Conservation (phyloP, 1,139 yeast species). For the Blastobotrys capitulatus region DNA sequence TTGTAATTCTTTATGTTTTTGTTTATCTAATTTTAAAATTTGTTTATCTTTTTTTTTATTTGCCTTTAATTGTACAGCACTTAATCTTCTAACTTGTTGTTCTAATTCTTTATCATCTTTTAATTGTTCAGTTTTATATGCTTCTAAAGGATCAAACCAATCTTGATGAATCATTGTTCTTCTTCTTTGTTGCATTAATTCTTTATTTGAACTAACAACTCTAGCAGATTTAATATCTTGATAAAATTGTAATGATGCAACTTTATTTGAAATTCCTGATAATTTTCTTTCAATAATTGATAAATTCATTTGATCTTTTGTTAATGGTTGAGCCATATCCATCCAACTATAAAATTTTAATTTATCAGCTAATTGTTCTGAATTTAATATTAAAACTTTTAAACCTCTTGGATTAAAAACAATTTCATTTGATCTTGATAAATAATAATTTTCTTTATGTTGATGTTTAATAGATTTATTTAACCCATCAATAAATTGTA, state of each 20-base stretch:
- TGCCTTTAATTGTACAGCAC: conserved; percentile 37
- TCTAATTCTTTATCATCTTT: conserved; percentile 30
- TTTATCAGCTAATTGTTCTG: conserved; percentile 5
- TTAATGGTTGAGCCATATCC: conserved; percentile 3
- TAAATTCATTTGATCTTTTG: conserved; percentile 1
- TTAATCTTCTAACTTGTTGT: conserved; percentile 1
- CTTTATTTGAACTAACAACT: background rate
- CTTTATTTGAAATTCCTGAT: conserved; percentile 1
- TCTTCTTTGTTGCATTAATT: conserved; percentile 6
- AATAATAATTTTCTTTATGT: background rate
- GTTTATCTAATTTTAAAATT: conserved; percentile 9
- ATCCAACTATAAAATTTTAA: conserved; percentile 7
- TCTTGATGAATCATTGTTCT: conserved; percentile 10
- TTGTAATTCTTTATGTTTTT: conserved; percentile 4
- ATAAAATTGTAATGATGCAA: conserved; percentile 4
- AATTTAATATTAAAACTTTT: background rate
- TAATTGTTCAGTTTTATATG: conserved; percentile 26
- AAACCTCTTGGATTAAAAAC: conserved; percentile 10
- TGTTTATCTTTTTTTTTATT: conserved; percentile 5
- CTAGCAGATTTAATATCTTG: background rate
- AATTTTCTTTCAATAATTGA: conserved; percentile 6
- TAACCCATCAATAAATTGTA: conserved; percentile 5
- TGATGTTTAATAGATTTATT: background rate
- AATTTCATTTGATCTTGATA: conserved; percentile 2
- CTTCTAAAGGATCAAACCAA: conserved; percentile 11